These are phyloP conservation scores for Candida sp. DNA, from an alignment of 1,139 yeast genomes.

Conservation along the genomic window DNA sequence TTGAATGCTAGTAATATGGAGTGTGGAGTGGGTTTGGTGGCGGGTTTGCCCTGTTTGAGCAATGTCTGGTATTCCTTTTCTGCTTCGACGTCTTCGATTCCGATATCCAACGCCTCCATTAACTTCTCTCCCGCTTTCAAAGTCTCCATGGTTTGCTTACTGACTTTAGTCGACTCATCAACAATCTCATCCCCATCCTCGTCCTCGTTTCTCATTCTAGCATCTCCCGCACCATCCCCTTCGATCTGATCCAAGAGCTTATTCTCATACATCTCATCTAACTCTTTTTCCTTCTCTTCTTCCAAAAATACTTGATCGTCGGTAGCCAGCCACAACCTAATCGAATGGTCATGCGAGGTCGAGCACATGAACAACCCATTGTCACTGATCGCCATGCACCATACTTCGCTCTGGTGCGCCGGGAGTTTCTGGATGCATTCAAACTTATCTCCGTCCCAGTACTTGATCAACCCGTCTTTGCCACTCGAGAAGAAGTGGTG, in stretches of 20 bases:
- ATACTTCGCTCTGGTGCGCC: constrained; percentile 92
- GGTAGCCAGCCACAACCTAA: constrained; percentile 90
- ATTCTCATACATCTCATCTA: constrained; percentile 89
- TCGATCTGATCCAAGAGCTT: constrained; percentile 76
- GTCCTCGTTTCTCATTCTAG: constrained; percentile 28
- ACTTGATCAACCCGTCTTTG: constrained; percentile 88
- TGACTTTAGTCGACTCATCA: constrained; percentile 70
- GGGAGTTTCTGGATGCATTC: constrained; percentile 89
- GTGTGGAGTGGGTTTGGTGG: constrained; percentile 64
- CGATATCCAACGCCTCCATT: constrained; percentile 92
- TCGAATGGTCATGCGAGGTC: constrained; percentile 94
- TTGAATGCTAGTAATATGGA: constrained; percentile 74
- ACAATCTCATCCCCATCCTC: constrained; percentile 49
- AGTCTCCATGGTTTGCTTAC: constrained; percentile 88
- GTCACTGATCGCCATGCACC: constrained; percentile 82
- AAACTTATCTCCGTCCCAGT: constrained; percentile 99
- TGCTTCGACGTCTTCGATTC: constrained; percentile 71
- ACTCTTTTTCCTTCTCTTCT: constrained; percentile 95
- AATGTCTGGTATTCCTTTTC: constrained; percentile 48
- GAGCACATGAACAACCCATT: constrained; percentile 79
- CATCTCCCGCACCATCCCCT: constrained; percentile 41
- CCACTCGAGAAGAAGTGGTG: constrained; percentile 92
- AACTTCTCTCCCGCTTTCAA: constrained; percentile 94
- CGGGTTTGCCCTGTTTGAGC: constrained; percentile 44
- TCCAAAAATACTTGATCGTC: constrained; percentile 94